Evolutionary conservation across 2,329 filamentous ascomycete genomes (phyloP).

Genomic region (Ustilaginoidea virens): DNA sequence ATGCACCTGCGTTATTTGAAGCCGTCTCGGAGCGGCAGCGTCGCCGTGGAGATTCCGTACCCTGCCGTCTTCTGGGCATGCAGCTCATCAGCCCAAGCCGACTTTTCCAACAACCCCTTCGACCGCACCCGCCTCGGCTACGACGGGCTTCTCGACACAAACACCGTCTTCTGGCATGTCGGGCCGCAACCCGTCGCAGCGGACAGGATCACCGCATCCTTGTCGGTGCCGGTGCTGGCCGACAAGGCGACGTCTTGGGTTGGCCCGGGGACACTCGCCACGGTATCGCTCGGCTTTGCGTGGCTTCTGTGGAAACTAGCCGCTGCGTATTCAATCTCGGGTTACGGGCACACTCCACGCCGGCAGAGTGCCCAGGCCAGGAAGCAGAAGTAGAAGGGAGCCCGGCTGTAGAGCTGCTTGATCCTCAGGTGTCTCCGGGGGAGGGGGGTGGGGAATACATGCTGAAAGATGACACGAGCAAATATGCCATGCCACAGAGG

Average conservation of each 20-base stretch:
- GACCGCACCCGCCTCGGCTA: constrained; percentile 76
- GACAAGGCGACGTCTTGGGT: constrained; percentile 31
- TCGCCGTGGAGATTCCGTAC: constrained; percentile 50
- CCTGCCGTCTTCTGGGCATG: constrained; percentile 89
- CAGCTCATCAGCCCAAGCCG: constrained; percentile 44
- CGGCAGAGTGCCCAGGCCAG: not conserved
- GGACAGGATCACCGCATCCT: constrained; percentile 31
- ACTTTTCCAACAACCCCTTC: constrained; percentile 68
- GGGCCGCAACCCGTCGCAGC: constrained; percentile 28
- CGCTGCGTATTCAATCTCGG: constrained; percentile 4
- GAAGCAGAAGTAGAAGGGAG: constrained; percentile 1
- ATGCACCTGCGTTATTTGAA: constrained; percentile 73
- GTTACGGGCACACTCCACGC: not conserved
- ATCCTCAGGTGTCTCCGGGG: not conserved
- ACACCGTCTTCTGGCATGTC: constrained; percentile 74
- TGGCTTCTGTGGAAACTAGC: constrained; percentile 51
- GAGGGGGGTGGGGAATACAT: constrained; percentile 6
- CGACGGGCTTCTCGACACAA: constrained; percentile 60
- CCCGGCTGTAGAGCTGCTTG: not conserved
- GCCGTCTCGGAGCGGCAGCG: constrained; percentile 40
- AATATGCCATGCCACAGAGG: too few species aligned
- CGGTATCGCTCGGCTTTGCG: constrained; percentile 47
- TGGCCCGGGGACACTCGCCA: constrained; percentile 39
- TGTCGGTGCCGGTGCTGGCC: constrained; percentile 52
- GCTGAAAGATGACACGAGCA: too few species aligned